These are phyloP conservation scores for Geotrichum macrosporum DNA, from an alignment of 1,139 yeast genomes.

Conservation along the genomic window DNA sequence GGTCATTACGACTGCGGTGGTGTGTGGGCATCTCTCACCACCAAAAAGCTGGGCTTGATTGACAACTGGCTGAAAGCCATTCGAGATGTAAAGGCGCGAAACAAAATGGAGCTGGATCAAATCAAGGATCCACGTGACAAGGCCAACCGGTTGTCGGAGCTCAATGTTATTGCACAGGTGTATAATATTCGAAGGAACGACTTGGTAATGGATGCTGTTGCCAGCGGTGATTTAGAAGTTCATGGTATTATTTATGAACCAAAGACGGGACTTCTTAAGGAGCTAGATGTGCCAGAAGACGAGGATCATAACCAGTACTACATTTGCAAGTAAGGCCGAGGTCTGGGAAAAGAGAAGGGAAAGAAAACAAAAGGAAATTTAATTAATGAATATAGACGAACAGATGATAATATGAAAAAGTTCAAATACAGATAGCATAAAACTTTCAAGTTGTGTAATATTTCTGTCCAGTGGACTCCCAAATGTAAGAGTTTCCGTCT, in stretches of 20 bases:
- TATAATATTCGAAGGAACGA: constrained; percentile 61
- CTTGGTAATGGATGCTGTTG: constrained; percentile 67
- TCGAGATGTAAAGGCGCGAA: constrained; percentile 62
- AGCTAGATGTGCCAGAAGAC: constrained; percentile 41
- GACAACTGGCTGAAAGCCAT: constrained; percentile 76
- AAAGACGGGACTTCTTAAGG: constrained; percentile 61
- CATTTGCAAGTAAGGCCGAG: constrained; percentile 17
- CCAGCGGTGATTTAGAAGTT: constrained; percentile 70
- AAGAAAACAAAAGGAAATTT: too few species aligned
- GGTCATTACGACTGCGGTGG: constrained; percentile 99
- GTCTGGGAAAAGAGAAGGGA: too few species aligned
- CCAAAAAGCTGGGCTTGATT: constrained; percentile 62
- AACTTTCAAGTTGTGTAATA: too few species aligned
- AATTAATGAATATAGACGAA: too few species aligned
- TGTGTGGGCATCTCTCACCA: constrained; percentile 75
- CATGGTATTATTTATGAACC: constrained; percentile 90
- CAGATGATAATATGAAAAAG: too few species aligned
- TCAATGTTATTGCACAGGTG: constrained; percentile 66
- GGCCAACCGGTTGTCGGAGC: constrained; percentile 67
- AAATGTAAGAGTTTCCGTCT: too few species aligned
- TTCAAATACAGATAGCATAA: too few species aligned
- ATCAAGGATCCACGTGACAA: constrained; percentile 44
- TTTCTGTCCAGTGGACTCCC: too few species aligned
- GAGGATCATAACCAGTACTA: constrained; percentile 28
- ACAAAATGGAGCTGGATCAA: constrained; percentile 41